Base-by-base conservation (phyloP, 2,329 filamentous ascomycete genomes). In the Stagonosporopsis tanaceti region DNA sequence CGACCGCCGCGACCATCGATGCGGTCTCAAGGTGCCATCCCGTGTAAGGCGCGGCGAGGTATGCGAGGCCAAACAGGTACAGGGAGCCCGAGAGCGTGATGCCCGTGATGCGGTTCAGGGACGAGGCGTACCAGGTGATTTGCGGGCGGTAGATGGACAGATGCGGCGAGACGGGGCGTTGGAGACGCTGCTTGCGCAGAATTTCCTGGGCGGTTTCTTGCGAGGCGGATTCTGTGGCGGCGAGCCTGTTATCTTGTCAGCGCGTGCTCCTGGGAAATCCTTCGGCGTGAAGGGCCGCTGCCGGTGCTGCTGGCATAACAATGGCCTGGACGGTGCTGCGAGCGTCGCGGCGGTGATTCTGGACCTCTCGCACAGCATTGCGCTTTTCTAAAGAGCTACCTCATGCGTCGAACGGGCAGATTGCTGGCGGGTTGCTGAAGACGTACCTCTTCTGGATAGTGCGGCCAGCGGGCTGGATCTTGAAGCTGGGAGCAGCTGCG, bases 21-120 rank as follows among this genome's bases (percentile, higher is more conserved):
- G 84, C 84, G 27, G 82, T 85, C 75, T 89, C 88, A 50, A 91
- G 76, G 72, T 91, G 86, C 84, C 85, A 88, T 64, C 89, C 93
- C 52, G 92, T 78, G 40, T 90, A 79, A 5, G 93, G 93, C 0
- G 92, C 88, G 64, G 85, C 85, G 60, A 97, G 89, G 84, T 97
- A 97, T 52, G 89, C 86, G 65, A 87, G 78, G 62, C 90, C 88
- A 82, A 92, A 97, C 75, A 87, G 78, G 84, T 97, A 97, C 62
- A 96, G 84, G 47, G 82, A 79, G 63, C 89, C 91, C 59, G 88
- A 89, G 66, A 96, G 84, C 59, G 84, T 78, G 73, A 84, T 80
- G 70, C 92, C 93, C n/a, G 92, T 94, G 80, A 97, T 87, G 72
- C 93, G 92, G 82, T 93, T 91, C 79, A 91, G 84, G 56, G 82